Percentiles rank a stretch among this genome's conserved stretches.
Conservation (phyloP, 495 filamentous ascomycete genomes). For the Aspergillus diversus region DNA sequence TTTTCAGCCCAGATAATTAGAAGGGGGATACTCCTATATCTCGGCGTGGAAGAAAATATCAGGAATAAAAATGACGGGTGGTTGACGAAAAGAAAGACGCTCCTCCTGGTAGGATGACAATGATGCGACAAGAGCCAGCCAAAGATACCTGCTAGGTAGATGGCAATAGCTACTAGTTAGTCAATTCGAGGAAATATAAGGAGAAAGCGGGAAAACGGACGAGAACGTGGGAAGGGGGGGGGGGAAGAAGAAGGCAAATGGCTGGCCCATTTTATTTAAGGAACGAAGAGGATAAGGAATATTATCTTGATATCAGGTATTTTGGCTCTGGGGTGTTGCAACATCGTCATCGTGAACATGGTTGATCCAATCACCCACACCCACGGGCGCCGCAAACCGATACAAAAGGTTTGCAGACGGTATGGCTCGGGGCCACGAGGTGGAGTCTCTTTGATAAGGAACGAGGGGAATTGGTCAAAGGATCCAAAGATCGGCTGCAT, state of each 20-base stretch:
- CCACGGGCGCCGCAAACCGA: background rate
- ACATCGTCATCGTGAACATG: background rate
- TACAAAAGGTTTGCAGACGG: background rate
- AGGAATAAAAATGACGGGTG: background rate
- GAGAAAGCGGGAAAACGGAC: too few relatives aligned
- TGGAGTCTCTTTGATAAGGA: slow-evolving; percentile 19
- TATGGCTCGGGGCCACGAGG: background rate
- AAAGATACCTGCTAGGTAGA: too few relatives aligned
- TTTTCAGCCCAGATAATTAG: slow-evolving; percentile 8
- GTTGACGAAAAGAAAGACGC: too few relatives aligned
- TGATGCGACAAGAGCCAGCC: too few relatives aligned
- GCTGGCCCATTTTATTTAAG: background rate
- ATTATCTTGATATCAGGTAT: background rate
- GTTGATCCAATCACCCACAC: background rate
- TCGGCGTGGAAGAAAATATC: background rate
- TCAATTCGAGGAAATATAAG: too few relatives aligned
- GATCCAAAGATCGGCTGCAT: slow-evolving; percentile 18
- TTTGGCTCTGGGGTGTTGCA: background rate
- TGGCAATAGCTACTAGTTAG: too few relatives aligned
- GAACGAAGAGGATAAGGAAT: background rate
- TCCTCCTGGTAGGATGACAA: too few relatives aligned
- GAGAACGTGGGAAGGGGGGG: background rate
- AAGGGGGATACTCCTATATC: background rate
- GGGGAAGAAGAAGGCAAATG: background rate
- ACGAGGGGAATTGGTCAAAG: slow-evolving; percentile 18